Evolutionary conservation across 768 basidiomycete genomes (phyloP), one percentile per base, ranked within the genome.

Genomic region (Lactarius psammicola): DNA sequence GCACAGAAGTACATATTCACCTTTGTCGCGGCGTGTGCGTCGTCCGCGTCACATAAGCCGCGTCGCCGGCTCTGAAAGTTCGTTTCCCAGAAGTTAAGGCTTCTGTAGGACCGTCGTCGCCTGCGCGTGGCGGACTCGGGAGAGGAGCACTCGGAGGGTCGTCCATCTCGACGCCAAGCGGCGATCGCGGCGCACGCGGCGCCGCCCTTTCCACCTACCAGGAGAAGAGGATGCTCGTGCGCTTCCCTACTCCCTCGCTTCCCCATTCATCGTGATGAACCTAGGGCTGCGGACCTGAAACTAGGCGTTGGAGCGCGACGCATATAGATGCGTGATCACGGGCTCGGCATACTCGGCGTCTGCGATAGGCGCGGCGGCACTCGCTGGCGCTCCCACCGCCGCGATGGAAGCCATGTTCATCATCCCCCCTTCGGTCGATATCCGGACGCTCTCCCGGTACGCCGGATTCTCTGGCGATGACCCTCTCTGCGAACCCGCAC

Each of bases 1-100:
- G 66, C 66, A 26, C 66, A 67, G 34, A 67, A 67, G 28, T 67
- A 55, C 51, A 67, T 67, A n/a, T 67, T 67, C 53, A 67, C 61
- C 20, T 63, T 67, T 59, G 23, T 67, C 40, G 66, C 56, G 26
- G 60, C 62, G 28, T 67, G 66, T 67, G 66, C 61, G 66, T 67
- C 57, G 38, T 42, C 49, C 51, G 26, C 46, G 30, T 56, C 46
- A 34, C 31, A 30, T 66, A 26, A 8, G 18, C 38, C 49, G 31
- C 56, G 7, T 59, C 49, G 31, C 33, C 49, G 33, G 56, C 31
- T 59, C 49, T 54, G 42, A 63, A 57, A 49, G 3, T 42, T 40
- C n/a, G 56, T 30, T 63, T 56, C 30, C 15, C 9, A 34, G 61
- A 59, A 67, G 66, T 67, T 36, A 67, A 59, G n/a, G 66, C 66